Evolutionary conservation across 805 yeast genomes (phyloP).

Genomic region (Maudiozyma barnettii): DNA sequence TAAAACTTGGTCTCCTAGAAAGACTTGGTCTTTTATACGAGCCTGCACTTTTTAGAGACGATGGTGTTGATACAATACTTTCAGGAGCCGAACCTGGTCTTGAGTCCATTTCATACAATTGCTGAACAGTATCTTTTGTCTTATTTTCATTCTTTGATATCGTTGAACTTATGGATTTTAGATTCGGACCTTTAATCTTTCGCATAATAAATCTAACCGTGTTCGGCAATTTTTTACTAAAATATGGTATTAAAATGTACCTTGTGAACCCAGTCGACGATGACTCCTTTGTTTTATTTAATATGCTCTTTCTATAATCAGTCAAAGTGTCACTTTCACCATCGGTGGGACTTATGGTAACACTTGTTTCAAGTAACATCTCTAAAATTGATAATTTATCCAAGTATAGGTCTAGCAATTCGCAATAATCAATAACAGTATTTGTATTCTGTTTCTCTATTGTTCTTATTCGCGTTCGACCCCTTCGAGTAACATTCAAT

Average conservation of each 20-base stretch:
- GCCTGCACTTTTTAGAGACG: background rate
- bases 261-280: constrained; percentile 40
- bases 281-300: constrained; percentile 28
- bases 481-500: constrained; percentile 25
- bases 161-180: constrained; percentile 16
- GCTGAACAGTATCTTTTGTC: background rate
- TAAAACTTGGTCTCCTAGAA: background rate
- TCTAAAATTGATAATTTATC: constrained; percentile 51
- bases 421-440: constrained; percentile 18
- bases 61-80: background rate
- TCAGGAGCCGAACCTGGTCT: background rate
- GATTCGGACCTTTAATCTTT: constrained; percentile 40
- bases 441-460: constrained; percentile 4
- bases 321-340: constrained; percentile 6
- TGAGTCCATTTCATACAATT: background rate
- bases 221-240: constrained; percentile 38
- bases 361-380: constrained; percentile 32
- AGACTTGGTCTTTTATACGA: background rate
- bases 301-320: constrained; percentile 19
- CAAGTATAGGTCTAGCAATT: constrained; percentile 35
- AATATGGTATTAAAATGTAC: constrained; percentile 46
- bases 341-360: background rate
- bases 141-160: background rate
- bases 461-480: constrained; percentile 10
- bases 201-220: constrained; percentile 38